Conservation (phyloP, 2,329 filamentous ascomycete species). For the Aspergillus aculeatus region DNA sequence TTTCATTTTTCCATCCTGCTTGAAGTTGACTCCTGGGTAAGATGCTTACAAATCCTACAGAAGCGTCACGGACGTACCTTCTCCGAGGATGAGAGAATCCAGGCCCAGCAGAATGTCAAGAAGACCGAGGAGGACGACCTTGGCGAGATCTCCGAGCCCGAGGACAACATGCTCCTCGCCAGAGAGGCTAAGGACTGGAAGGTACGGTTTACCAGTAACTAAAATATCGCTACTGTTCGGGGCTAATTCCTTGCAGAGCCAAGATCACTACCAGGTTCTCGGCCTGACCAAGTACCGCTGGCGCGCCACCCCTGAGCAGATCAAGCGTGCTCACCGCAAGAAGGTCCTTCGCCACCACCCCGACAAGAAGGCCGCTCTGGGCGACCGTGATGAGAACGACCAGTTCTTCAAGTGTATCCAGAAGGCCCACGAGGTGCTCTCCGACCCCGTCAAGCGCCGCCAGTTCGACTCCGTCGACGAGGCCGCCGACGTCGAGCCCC, state of each 20-base stretch:
- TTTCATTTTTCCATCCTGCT: constrained; percentile 13
- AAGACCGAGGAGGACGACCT: constrained; percentile 90
- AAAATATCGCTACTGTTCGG: too few relatives aligned
- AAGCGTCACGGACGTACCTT: constrained; percentile 94
- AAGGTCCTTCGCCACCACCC: constrained; percentile 99
- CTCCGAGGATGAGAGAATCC: constrained; percentile 96
- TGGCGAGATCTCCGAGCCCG: constrained; percentile 87
- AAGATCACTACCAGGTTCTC: constrained; percentile 98
- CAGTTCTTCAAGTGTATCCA: constrained; percentile 99
- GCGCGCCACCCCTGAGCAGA: constrained; percentile 94
- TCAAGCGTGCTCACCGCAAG: constrained; percentile 98
- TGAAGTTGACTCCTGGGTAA: neutral
- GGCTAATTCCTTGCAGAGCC: constrained; percentile 55
- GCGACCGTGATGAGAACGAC: constrained; percentile 79
- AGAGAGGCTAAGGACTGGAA: constrained; percentile 99
- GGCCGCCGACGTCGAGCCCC: constrained; percentile 85
- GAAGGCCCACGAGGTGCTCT: constrained; percentile 90
- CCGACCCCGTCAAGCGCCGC: constrained; percentile 85
- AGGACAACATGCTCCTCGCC: constrained; percentile 88
- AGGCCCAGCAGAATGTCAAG: constrained; percentile 91
- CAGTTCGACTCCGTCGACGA: constrained; percentile 98
- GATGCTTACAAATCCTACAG: constrained; percentile 35
- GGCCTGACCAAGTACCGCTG: constrained; percentile 89
- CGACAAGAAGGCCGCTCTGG: constrained; percentile 94
- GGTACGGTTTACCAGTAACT: constrained; percentile 51